phyloP scores from a whole-genome alignment of 257 asterid genomes.

The Solanum chilense region DNA sequence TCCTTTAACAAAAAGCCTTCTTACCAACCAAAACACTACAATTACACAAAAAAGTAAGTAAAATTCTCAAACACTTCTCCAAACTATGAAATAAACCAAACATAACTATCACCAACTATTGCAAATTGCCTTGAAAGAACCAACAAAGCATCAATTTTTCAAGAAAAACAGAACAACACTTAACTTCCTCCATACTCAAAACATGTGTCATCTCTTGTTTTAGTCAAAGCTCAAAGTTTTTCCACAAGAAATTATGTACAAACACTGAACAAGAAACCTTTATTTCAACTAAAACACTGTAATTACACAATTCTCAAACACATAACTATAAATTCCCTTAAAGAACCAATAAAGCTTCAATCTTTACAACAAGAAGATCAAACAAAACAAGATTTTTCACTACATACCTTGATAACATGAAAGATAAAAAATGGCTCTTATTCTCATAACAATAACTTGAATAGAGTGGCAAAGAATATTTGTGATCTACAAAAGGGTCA shows the following conservation, averaged over 20 bases:
- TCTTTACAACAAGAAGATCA: too few species aligned
- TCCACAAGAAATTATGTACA: neutral
- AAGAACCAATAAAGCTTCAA: neutral
- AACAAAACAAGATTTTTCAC: neutral
- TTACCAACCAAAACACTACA: neutral
- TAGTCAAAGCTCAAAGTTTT: neutral
- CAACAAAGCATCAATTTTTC: neutral
- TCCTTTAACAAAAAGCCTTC: too few species aligned
- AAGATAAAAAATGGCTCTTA: neutral
- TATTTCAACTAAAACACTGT: neutral
- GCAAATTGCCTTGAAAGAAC: neutral
- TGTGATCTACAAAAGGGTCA: constrained; percentile 14
- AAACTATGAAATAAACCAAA: neutral
- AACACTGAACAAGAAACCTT: neutral
- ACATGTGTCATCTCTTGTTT: neutral
- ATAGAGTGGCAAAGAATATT: constrained; percentile 2
- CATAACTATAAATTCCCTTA: neutral
- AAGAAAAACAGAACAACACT: neutral
- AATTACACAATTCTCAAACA: neutral
- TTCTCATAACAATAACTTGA: neutral
- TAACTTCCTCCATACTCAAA: neutral
- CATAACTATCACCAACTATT: neutral
- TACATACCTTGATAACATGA: neutral
- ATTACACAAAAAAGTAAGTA: neutral
- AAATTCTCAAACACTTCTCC: neutral